Conservation (phyloP, 306 rosid species). For the Sophora flavescens region DNA sequence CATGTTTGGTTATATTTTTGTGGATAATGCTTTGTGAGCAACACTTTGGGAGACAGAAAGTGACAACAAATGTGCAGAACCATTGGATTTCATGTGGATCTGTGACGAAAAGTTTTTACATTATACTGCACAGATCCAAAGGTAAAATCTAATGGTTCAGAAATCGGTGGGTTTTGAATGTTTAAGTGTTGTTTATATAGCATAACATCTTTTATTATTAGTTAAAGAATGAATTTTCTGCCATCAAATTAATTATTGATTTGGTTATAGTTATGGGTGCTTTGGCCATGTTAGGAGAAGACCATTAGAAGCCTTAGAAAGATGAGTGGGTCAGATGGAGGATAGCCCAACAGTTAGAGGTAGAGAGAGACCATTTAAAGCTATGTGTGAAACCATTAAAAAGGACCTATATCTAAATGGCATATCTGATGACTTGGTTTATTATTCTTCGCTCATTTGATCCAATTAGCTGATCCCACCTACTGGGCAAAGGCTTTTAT, state of each 20-base stretch:
- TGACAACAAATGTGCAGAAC: background rate
- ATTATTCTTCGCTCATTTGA: no score
- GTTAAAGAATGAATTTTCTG: constrained; percentile 24
- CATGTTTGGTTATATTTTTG: constrained; percentile 23
- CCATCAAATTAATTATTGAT: background rate
- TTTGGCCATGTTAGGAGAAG: no score
- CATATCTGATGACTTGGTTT: no score
- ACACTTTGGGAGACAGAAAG: constrained; percentile 21
- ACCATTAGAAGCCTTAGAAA: no score
- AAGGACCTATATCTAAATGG: no score
- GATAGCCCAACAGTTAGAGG: no score
- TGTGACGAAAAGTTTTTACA: background rate
- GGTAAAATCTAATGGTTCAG: background rate
- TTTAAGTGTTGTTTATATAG: background rate
- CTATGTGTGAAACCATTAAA: no score
- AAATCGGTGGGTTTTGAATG: background rate
- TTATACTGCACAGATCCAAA: background rate
- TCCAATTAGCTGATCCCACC: no score
- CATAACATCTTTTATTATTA: background rate
- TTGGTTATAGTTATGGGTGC: background rate
- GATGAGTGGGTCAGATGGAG: no score
- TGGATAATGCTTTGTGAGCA: background rate
- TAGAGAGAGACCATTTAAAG: no score
- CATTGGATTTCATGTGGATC: constrained; percentile 3
- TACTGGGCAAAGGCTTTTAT: no score